Percentiles rank a stretch among this genome's conserved stretches.
Evolutionary conservation across 2,329 filamentous ascomycete genomes (phyloP).

Genomic region (Talaromyces pinophilus): DNA sequence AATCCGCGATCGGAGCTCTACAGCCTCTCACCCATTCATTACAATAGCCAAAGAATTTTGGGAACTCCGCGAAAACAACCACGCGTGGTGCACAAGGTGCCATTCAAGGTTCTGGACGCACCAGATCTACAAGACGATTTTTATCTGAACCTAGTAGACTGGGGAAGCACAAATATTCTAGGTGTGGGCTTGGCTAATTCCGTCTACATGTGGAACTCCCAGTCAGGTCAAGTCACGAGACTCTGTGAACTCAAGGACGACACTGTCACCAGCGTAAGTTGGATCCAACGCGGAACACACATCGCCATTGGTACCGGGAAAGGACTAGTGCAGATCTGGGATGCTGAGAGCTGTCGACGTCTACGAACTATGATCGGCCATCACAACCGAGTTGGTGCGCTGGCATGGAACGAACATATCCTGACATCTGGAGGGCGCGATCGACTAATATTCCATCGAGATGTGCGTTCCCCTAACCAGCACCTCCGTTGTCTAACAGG

Average conservation of each 20-base stretch:
- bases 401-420: constrained; percentile 98
- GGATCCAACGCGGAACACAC: constrained; percentile 94
- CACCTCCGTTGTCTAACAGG: constrained; percentile 84
- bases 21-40: constrained; percentile 89
- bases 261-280: constrained; percentile 92
- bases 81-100: constrained; percentile 89
- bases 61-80: constrained; percentile 86
- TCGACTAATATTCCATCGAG: constrained; percentile 89
- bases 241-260: constrained; percentile 91
- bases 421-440: constrained; percentile 93
- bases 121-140: constrained; percentile 96
- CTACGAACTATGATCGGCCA: constrained; percentile 96
- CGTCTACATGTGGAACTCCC: constrained; percentile 98
- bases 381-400: constrained; percentile 84
- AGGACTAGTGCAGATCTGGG: constrained; percentile 96
- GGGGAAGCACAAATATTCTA: constrained; percentile 92
- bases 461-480: constrained; percentile 89
- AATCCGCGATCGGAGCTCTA: constrained; percentile 92
- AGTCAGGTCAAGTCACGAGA: constrained; percentile 86
- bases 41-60: constrained; percentile 89
- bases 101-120: constrained; percentile 95
- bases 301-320: constrained; percentile 93
- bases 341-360: constrained; percentile 81
- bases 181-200: constrained; percentile 90
- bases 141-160: constrained; percentile 95